These are phyloP conservation scores for Suhomyces atakaporum DNA, from an alignment of 1,139 yeast genomes.

Conservation along the genomic window DNA sequence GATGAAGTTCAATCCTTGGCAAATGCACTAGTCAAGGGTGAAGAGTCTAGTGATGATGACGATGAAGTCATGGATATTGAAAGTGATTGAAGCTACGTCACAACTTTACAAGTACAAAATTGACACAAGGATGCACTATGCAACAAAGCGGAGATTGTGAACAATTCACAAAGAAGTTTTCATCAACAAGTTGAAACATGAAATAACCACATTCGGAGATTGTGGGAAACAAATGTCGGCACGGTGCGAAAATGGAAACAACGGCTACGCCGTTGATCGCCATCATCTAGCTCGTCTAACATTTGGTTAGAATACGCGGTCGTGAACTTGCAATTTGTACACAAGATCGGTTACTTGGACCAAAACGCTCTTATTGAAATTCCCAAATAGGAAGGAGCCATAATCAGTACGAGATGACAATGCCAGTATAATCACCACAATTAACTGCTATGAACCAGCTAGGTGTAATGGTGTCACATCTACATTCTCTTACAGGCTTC, in stretches of 20 bases:
- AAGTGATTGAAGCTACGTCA: conserved; percentile 41
- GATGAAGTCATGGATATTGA: conserved; percentile 67
- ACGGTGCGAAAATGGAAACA: neutral
- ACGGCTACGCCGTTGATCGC: neutral
- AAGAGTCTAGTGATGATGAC: conserved; percentile 58
- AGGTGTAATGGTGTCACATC: neutral
- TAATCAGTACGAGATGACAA: neutral
- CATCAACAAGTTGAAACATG: too few relatives aligned
- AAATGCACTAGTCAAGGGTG: conserved; percentile 50
- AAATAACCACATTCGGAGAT: too few relatives aligned
- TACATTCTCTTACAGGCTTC: conserved; percentile 1
- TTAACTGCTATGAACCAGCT: neutral
- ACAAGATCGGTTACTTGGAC: neutral
- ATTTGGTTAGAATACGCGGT: conserved; percentile 1
- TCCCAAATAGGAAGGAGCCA: neutral
- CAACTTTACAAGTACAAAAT: too few relatives aligned
- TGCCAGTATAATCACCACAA: neutral
- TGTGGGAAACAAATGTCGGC: neutral
- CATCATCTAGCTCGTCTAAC: neutral
- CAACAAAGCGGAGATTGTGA: too few relatives aligned
- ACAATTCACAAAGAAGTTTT: too few relatives aligned
- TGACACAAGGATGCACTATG: too few relatives aligned
- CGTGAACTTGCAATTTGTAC: neutral
- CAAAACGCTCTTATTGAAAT: neutral
- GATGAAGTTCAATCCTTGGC: conserved; percentile 38